Percentiles rank a stretch among this genome's conserved stretches.
phyloP scores from a whole-genome alignment of 805 yeast species.

The Priceomyces haplophilus region DNA sequence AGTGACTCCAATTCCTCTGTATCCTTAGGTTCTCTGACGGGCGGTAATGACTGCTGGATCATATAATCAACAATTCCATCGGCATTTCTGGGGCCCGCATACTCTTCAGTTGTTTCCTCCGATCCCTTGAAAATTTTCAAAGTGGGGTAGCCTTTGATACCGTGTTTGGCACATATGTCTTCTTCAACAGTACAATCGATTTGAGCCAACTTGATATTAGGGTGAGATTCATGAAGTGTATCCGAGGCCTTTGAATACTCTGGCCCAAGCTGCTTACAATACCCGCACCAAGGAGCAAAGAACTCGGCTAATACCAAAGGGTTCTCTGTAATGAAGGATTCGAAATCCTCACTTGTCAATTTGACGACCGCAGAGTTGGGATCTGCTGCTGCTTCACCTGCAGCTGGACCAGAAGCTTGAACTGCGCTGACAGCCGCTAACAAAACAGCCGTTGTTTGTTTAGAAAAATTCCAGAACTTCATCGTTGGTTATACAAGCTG shows the following conservation, averaged over 20 bases:
- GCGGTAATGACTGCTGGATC: conserved; percentile 79
- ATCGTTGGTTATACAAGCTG: conserved; percentile 18
- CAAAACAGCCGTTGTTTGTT: conserved; percentile 34
- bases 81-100: conserved; percentile 82
- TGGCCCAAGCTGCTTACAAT: conserved; percentile 87
- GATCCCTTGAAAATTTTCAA: conserved; percentile 67
- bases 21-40: conserved; percentile 44
- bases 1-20: conserved; percentile 50
- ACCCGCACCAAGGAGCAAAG: conserved; percentile 98
- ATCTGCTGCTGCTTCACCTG: conserved; percentile 67
- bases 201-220: conserved; percentile 73
- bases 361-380: conserved; percentile 85
- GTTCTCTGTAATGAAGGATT: conserved; percentile 62
- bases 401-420: conserved; percentile 38
- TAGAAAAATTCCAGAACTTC: conserved; percentile 42
- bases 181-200: conserved; percentile 80
- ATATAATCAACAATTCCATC: conserved; percentile 74
- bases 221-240: conserved; percentile 45
- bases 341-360: conserved; percentile 64
- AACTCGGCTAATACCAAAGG: conserved; percentile 83
- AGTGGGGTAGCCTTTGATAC: conserved; percentile 81
- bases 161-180: conserved; percentile 64
- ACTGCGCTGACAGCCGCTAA: conserved; percentile 33
- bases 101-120: conserved; percentile 51
- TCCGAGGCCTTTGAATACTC: conserved; percentile 74